Evolutionary conservation across 2,329 filamentous ascomycete genomes (phyloP).

Genomic region (Aspergillus fumigatus): DNA sequence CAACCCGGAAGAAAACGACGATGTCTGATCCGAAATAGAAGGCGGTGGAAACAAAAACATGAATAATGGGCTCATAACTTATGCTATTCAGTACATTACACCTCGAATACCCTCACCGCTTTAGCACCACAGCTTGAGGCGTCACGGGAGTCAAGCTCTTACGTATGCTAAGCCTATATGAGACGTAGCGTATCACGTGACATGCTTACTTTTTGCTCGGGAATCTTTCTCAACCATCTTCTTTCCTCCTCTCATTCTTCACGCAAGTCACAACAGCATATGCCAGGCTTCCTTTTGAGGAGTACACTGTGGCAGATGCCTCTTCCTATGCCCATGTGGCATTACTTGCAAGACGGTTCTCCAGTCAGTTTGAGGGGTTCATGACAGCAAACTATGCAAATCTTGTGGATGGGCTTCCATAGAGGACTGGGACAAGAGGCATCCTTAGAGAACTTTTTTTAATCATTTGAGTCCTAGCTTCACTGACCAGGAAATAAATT

Average conservation of each 20-base stretch:
- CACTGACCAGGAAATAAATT: not conserved
- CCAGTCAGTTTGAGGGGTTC: conserved; percentile 46
- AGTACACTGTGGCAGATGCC: conserved; percentile 21
- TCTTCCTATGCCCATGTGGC: conserved; percentile 20
- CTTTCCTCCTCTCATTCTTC: conserved; percentile 17
- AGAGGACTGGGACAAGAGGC: conserved; percentile 40
- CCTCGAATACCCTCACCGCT: not conserved
- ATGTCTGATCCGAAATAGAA: not conserved
- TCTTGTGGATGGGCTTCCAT: conserved; percentile 43
- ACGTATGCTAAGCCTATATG: not conserved
- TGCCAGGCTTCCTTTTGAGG: conserved; percentile 12
- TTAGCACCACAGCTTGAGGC: not conserved
- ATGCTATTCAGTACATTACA: not conserved
- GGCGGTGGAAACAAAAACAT: conserved; percentile 5
- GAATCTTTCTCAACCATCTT: conserved; percentile 9
- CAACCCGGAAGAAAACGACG: conserved; percentile 4
- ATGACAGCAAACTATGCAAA: conserved; percentile 26
- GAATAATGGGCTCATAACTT: not conserved
- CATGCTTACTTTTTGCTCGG: conserved; percentile 16
- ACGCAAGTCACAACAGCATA: conserved; percentile 29
- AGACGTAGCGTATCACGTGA: conserved; percentile 8
- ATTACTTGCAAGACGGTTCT: conserved; percentile 37
- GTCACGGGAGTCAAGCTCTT: conserved; percentile 5
- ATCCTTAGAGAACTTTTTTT: not conserved
- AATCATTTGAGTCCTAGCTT: not conserved